Conservation (phyloP, 345 rosid genomes). For the Pelargonium nanum region DNA sequence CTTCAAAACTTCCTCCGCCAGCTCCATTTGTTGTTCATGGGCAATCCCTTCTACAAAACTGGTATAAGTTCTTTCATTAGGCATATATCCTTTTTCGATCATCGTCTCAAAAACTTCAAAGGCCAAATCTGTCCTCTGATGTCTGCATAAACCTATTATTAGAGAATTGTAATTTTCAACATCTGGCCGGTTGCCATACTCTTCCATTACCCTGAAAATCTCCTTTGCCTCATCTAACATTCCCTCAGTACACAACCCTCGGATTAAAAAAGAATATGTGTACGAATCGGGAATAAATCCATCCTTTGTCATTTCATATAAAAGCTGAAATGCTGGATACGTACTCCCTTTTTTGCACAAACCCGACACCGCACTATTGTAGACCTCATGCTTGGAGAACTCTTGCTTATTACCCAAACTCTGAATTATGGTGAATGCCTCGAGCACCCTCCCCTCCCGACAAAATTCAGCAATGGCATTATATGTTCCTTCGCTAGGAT, state of each 20-base stretch:
- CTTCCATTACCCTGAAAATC: slow-evolving; percentile 54
- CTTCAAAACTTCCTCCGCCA: slow-evolving; percentile 52
- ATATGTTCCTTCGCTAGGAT: slow-evolving; percentile 68
- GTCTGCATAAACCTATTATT: slow-evolving; percentile 58
- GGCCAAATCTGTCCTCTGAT: slow-evolving; percentile 45
- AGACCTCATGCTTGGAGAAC: slow-evolving; percentile 35
- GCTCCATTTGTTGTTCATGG: slow-evolving; percentile 42
- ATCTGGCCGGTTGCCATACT: slow-evolving; percentile 34
- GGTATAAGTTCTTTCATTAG: slow-evolving; percentile 61
- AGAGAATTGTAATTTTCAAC: slow-evolving; percentile 71
- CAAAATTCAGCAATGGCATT: slow-evolving; percentile 58
- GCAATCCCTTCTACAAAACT: slow-evolving; percentile 72
- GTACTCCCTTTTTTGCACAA: slow-evolving; percentile 76
- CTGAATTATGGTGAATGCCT: slow-evolving; percentile 64
- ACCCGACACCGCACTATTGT: slow-evolving; percentile 48
- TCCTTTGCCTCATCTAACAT: slow-evolving; percentile 55
- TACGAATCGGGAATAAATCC: slow-evolving; percentile 60
- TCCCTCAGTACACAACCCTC: slow-evolving; percentile 71
- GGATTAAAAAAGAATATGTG: slow-evolving; percentile 61
- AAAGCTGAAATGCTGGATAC: slow-evolving; percentile 56
- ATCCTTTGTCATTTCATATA: slow-evolving; percentile 55
- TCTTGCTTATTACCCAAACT: slow-evolving; percentile 47
- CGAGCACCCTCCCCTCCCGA: slow-evolving; percentile 35
- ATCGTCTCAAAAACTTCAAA: slow-evolving; percentile 56
- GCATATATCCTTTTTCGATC: slow-evolving; percentile 53